Percentiles rank a stretch among this genome's conserved stretches.
phyloP scores from a whole-genome alignment of 495 filamentous ascomycete genomes.

The Penicillium alfredii region DNA sequence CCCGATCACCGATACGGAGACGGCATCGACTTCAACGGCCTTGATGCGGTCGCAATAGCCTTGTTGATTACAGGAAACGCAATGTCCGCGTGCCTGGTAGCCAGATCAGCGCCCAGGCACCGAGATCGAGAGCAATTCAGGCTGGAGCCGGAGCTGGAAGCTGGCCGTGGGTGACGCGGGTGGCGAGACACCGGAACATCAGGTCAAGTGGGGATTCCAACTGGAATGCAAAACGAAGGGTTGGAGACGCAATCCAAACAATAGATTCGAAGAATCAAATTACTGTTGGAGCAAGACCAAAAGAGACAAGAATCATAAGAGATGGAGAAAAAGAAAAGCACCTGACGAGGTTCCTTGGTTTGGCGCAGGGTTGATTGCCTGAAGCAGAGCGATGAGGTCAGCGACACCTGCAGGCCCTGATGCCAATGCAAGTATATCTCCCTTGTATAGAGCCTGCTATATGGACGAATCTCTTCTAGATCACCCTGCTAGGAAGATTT shows the following conservation, averaged over 20 bases:
- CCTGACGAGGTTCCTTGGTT: no score
- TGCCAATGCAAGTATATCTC: no score
- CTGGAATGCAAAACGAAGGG: no score
- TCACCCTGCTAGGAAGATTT: no score
- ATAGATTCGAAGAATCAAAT: no score
- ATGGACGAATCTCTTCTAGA: no score
- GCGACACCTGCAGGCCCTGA: neutral
- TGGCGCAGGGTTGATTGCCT: neutral
- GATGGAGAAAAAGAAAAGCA: no score
- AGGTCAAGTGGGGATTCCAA: conserved; percentile 1
- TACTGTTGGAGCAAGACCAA: no score
- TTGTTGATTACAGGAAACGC: conserved; percentile 5
- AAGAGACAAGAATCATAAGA: neutral
- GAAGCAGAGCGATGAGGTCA: neutral
- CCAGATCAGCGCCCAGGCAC: conserved; percentile 5
- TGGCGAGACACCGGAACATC: conserved; percentile 22
- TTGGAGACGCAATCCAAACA: no score
- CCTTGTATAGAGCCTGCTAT: no score
- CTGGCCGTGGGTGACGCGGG: conserved; percentile 20
- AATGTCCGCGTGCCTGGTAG: conserved; percentile 9
- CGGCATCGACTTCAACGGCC: conserved; percentile 1
- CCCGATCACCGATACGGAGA: neutral
- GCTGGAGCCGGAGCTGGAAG: conserved; percentile 12
- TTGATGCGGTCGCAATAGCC: conserved; percentile 5
- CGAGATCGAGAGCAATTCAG: no score